Evolutionary conservation across 2,329 filamentous ascomycete genomes (phyloP), one percentile per base, ranked within the genome.

Genomic region (Aspergillus sp.): DNA sequence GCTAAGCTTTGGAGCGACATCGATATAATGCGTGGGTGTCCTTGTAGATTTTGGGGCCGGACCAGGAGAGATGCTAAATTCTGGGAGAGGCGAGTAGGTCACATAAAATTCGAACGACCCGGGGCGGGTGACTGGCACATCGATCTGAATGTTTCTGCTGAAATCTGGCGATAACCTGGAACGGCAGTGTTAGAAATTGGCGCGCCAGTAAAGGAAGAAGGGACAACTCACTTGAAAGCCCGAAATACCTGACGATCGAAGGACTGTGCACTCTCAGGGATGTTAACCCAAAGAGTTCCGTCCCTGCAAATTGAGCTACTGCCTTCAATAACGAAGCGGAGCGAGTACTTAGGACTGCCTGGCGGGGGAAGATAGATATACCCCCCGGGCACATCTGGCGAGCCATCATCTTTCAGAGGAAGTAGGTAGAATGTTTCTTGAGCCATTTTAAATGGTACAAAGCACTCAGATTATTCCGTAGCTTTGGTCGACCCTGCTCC

Each of bases 261-360:
- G 44, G 86, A 79, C 50, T 86, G 79, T 58, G 88, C 92, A 67
- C 87, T 82, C 60, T 88, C 84, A 7, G 95, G 95, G 60, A 98
- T 90, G 75, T 99, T 99, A 70, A 96, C 89, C 93, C 95, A 99
- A 62, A 99, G 82, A 71, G 90, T 97, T 59, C 96, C 95, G 77
- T 96, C 83, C 65, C 92, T 86, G 75, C 93, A 97, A 80, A 99
- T 95, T 61, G 93, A 96, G 72, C 93, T 96, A 57, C 91, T 93
- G 61, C 95, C 93, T 76, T 97, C 90, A 66, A 97, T 93, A 66
- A 91, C 86, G 75, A 99, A 96, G 59, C 93, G 88, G 57, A 97
- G 81, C 53, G 84, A 84, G 69, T 98, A 88, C 43, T 89, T 73
- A 14, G 82, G 89, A n/a, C 88, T 83, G 41, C 82, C 84, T 17